A percentile compares a stretch with the other conserved stretches of the same genome.
Conservation (phyloP, 2,329 filamentous ascomycete genomes). For the Rutstroemia sydowiana region DNA sequence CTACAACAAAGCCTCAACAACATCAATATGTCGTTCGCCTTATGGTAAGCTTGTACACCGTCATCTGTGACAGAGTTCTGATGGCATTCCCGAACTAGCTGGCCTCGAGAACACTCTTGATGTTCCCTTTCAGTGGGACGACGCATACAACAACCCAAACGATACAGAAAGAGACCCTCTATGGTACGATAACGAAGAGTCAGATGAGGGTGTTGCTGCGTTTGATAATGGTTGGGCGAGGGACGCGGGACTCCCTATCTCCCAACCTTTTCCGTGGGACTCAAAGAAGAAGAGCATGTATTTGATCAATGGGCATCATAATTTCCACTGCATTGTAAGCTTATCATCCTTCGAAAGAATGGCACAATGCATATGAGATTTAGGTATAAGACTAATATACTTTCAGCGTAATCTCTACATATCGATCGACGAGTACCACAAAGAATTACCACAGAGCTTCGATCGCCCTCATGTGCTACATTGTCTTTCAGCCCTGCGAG, state of each 20-base stretch:
- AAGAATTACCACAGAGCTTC: neutral
- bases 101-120: neutral
- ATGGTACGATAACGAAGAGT: neutral
- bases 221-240: neutral
- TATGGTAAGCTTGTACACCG: neutral
- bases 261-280: conserved; percentile 1
- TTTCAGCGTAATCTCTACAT: neutral
- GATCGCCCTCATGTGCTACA: neutral
- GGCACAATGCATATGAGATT: too few relatives aligned
- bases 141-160: neutral
- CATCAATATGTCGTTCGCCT: neutral
- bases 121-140: neutral
- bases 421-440: neutral
- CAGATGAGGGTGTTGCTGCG: neutral
- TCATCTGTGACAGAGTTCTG: neutral
- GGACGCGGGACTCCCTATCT: neutral
- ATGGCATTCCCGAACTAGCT: neutral
- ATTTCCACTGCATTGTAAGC: conserved; percentile 1
- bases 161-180: neutral
- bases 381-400: neutral
- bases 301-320: neutral
- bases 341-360: too few relatives aligned
- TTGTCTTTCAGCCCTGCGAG: conserved; percentile 4
- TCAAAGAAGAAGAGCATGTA: neutral
- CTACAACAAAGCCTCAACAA: neutral